Percentiles rank a stretch among this genome's conserved stretches.
Conservation (phyloP, 2,329 filamentous ascomycete genomes). For the Periglandula ipomoeae region DNA sequence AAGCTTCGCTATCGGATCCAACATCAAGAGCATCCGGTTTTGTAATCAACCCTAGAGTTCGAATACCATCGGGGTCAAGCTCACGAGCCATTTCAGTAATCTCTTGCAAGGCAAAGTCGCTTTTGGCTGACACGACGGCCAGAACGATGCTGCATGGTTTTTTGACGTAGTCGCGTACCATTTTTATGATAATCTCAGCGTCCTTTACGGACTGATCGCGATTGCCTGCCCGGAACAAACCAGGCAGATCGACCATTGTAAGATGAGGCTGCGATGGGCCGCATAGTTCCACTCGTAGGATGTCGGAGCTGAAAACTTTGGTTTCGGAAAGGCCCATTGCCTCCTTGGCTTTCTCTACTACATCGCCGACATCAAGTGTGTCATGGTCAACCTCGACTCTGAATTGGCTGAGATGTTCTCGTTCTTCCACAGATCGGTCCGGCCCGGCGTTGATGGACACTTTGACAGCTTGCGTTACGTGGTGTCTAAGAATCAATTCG, state of each 20-base stretch:
- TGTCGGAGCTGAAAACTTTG: slow-evolving; percentile 32
- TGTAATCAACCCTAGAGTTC: slow-evolving; percentile 48
- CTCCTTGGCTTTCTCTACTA: slow-evolving; percentile 7
- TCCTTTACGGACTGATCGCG: slow-evolving; percentile 30
- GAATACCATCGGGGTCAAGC: slow-evolving; percentile 15
- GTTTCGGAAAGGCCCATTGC: slow-evolving; percentile 10
- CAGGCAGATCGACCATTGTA: slow-evolving; percentile 51
- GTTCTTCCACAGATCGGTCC: slow-evolving; percentile 17
- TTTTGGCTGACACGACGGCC: slow-evolving; percentile 45
- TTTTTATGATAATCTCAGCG: slow-evolving; percentile 7
- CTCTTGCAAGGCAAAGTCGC: slow-evolving; percentile 48
- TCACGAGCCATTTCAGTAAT: slow-evolving; percentile 16
- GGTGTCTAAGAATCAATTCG: slow-evolving; percentile 47
- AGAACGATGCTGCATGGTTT: slow-evolving; percentile 49
- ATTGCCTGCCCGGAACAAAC: slow-evolving; percentile 38
- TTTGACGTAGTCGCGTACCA: slow-evolving; percentile 48
- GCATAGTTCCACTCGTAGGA: slow-evolving; percentile 37
- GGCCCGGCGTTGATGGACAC: slow-evolving; percentile 23
- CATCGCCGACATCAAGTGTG: slow-evolving; percentile 5
- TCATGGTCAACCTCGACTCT: slow-evolving; percentile 3
- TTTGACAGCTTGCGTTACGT: slow-evolving; percentile 20
- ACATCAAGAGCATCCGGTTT: slow-evolving; percentile 36
- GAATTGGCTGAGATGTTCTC: slow-evolving; percentile 9
- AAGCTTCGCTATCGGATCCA: slow-evolving; percentile 28
- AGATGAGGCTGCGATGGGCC: slow-evolving; percentile 40